phyloP scores from a whole-genome alignment of 2,329 filamentous ascomycete genomes.

The Cladobotryum protrusum region DNA sequence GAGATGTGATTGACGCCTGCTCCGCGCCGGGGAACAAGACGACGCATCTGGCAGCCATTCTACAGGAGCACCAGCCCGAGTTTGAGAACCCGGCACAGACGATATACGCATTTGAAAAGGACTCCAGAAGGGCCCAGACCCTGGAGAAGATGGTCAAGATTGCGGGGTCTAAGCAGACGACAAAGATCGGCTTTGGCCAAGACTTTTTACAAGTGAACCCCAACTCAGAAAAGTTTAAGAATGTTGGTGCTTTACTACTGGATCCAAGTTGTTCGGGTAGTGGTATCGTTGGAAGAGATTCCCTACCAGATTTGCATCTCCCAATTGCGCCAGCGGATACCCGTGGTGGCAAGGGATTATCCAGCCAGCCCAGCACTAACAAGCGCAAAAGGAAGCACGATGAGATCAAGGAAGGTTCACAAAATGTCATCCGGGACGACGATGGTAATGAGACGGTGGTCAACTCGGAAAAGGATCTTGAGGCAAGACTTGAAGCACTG shows the following conservation, averaged over 20 bases:
- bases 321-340: constrained; percentile 27
- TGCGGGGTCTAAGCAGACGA: constrained; percentile 63
- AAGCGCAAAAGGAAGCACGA: constrained; percentile 43
- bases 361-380: constrained; percentile 15
- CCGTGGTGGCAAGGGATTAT: not conserved
- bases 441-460: constrained; percentile 51
- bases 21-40: constrained; percentile 97
- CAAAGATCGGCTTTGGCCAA: constrained; percentile 63
- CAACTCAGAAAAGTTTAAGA: constrained; percentile 48
- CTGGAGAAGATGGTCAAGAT: constrained; percentile 77
- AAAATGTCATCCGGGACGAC: constrained; percentile 46
- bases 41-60: constrained; percentile 78
- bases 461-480: constrained; percentile 49
- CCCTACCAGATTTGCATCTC: constrained; percentile 63
- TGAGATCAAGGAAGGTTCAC: constrained; percentile 25
- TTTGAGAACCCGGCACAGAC: constrained; percentile 27
- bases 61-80: constrained; percentile 41
- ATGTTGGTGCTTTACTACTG: constrained; percentile 76
- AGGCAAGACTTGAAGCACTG: constrained; percentile 63
- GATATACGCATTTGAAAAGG: constrained; percentile 77
- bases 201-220: constrained; percentile 80
- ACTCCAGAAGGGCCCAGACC: constrained; percentile 62
- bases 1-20: constrained; percentile 85
- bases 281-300: constrained; percentile 85
- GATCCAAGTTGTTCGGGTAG: constrained; percentile 96